Evolutionary conservation across 805 yeast genomes (phyloP), one percentile per base, ranked within the genome.

Genomic region (Yarrowia sp.): DNA sequence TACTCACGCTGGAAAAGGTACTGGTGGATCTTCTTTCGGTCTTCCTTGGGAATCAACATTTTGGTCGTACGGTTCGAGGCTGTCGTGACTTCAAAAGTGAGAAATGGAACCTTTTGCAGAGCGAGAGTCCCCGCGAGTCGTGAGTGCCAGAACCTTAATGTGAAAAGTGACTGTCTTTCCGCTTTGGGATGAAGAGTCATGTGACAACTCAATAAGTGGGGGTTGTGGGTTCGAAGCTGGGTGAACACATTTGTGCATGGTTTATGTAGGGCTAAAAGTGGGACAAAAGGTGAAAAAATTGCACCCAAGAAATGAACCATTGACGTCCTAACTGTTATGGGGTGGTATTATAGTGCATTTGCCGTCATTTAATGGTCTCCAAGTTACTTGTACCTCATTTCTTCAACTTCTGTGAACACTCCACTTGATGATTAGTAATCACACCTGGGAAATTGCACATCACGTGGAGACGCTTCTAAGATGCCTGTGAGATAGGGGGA

Each of bases 21-120:
- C 84, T 89, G 91, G 96, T 92, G 97, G 84, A 95, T 95, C 93
- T 91, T 91, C 87, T 91, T 92, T 90, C 99, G 93, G 85, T 95
- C 99, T 85, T 92, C 97, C 87, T 91, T 95, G 86, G 99, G 98
- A 89, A 95, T 95, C 87, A 95, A 89, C 99, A 95, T 95, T 81
- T 78, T 87, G 85, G 77, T 36, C 58, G 43, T 42, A 35, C 41
- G 49, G 56, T 67, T 36, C 68, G 46, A 48, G 49, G 56, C 48
- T 38, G 53, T 66, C 52, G 69, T 40, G 55, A 67, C 58, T 59
- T 59, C 65, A 45, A 45, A 59, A 45, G 65, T 43, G 69, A 45
- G 70, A 70, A 52, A 71, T 69, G 32, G 49, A 43, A 42, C 64
- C 59, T 53, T 53, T 53, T 53, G 59, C 59, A 53, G 59, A 53